A percentile compares a stretch with the other conserved stretches of the same genome.
phyloP scores from a whole-genome alignment of 1,284 basidiomycete genomes.

The Schizophyllum commune region DNA sequence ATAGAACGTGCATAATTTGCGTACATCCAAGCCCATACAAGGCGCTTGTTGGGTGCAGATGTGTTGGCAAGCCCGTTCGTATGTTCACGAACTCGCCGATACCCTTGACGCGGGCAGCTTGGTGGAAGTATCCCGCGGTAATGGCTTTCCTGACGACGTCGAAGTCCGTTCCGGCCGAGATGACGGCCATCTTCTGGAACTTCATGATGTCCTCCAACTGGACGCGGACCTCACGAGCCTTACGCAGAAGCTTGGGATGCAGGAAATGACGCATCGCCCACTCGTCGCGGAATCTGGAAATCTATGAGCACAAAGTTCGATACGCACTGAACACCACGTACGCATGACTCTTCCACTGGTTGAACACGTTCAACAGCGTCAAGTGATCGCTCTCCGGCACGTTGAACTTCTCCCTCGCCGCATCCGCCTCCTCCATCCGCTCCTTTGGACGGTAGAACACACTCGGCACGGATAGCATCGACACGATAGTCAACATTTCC shows the following conservation, averaged over 20 bases:
- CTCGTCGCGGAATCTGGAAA: conserved; percentile 73
- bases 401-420: conserved; percentile 95
- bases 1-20: conserved; percentile 20
- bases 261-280: conserved; percentile 95
- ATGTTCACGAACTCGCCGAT: conserved; percentile 99
- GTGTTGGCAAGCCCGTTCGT: conserved; percentile 88
- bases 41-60: conserved; percentile 94
- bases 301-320: conserved; percentile 3
- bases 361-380: conserved; percentile 93
- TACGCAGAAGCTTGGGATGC: conserved; percentile 92
- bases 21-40: conserved; percentile 93
- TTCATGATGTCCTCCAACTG: conserved; percentile 99
- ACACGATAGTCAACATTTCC: conserved; percentile 98
- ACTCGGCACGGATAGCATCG: conserved; percentile 96
- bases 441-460: conserved; percentile 97
- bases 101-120: conserved; percentile 95
- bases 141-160: conserved; percentile 97
- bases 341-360: conserved; percentile 96
- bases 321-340: conserved; percentile 27
- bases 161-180: conserved; percentile 92
- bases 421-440: conserved; percentile 92
- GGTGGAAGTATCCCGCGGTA: conserved; percentile 97
- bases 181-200: conserved; percentile 88
- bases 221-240: conserved; percentile 91
- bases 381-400: conserved; percentile 98